Percentiles rank a stretch among this genome's conserved stretches.
phyloP scores from a whole-genome alignment of 2,329 filamentous ascomycete genomes.

The Arthrinium phaeospermum region DNA sequence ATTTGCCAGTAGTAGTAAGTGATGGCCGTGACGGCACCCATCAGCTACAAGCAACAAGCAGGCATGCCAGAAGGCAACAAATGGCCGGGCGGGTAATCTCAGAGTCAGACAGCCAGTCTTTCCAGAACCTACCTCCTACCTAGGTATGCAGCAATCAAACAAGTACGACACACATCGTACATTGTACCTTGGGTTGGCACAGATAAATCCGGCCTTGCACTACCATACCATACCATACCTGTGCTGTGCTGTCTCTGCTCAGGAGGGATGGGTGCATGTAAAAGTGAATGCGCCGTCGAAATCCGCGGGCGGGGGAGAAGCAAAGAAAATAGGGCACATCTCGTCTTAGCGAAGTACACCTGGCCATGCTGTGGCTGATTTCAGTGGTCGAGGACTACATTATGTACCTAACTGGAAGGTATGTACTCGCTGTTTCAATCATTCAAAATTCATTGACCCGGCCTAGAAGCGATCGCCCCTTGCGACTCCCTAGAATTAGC shows the following conservation, averaged over 20 bases:
- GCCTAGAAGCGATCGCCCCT: slow-evolving; percentile 4
- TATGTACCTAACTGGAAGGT: neutral
- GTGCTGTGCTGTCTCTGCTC: neutral
- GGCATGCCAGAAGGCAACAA: neutral
- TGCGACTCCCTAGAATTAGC: slow-evolving; percentile 14
- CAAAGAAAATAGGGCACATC: neutral
- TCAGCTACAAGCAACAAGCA: neutral
- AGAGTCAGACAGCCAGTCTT: slow-evolving; percentile 6
- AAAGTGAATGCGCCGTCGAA: neutral
- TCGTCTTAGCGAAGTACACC: slow-evolving; percentile 1
- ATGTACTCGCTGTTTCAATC: neutral
- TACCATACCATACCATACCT: neutral
- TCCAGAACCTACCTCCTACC: no score
- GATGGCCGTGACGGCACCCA: slow-evolving; percentile 13
- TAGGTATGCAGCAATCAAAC: slow-evolving; percentile 8
- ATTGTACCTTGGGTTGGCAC: slow-evolving; percentile 1
- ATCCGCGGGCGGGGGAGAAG: neutral
- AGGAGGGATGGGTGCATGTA: neutral
- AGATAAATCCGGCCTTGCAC: slow-evolving; percentile 8
- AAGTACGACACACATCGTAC: slow-evolving; percentile 10
- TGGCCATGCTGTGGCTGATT: neutral
- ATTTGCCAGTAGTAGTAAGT: slow-evolving; percentile 1
- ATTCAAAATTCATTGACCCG: neutral
- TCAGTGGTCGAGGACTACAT: neutral
- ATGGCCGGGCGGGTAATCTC: slow-evolving; percentile 7